Conservation (phyloP, 352 stramenopile species). For the Globisporangium orthogonon region DNA sequence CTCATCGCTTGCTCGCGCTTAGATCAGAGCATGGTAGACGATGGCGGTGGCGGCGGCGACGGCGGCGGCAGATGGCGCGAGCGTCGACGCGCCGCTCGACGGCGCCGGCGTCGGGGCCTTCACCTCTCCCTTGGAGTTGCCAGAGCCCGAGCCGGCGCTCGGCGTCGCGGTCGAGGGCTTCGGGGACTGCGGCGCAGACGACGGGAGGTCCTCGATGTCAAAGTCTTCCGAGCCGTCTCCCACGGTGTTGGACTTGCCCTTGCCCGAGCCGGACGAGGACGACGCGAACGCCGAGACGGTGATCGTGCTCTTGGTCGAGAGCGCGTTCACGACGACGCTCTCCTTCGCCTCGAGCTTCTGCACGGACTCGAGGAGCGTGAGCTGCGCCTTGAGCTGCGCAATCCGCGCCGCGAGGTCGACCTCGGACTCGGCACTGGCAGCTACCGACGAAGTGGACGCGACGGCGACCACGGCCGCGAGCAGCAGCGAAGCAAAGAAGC, state of each 20-base stretch:
- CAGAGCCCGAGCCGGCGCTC: neutral
- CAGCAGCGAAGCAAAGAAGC: constrained; percentile 5
- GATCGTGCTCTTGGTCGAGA: constrained; percentile 3
- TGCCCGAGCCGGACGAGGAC: constrained; percentile 4
- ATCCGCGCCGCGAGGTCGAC: constrained; percentile 5
- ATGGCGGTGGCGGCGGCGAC: constrained; percentile 1
- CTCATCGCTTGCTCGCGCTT: neutral
- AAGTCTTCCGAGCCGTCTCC: constrained; percentile 5
- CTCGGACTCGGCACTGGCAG: neutral
- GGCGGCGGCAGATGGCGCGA: constrained; percentile 3
- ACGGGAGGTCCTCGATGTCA: constrained; percentile 2
- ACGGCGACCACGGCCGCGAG: constrained; percentile 4
- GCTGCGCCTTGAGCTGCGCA: constrained; percentile 1
- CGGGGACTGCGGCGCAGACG: neutral
- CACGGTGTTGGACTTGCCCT: neutral
- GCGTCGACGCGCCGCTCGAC: constrained; percentile 5
- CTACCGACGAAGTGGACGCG: constrained; percentile 2
- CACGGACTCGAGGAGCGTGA: constrained; percentile 7
- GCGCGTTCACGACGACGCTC: neutral
- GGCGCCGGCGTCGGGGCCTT: constrained; percentile 3
- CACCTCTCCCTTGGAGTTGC: neutral
- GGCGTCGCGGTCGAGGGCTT: constrained; percentile 2
- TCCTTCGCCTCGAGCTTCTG: constrained; percentile 2
- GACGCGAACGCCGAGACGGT: constrained; percentile 7
- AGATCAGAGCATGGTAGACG: constrained; percentile 11